Evolutionary conservation across 164 flowering plant species (phyloP).

Genomic region (Stephania cephalantha): DNA sequence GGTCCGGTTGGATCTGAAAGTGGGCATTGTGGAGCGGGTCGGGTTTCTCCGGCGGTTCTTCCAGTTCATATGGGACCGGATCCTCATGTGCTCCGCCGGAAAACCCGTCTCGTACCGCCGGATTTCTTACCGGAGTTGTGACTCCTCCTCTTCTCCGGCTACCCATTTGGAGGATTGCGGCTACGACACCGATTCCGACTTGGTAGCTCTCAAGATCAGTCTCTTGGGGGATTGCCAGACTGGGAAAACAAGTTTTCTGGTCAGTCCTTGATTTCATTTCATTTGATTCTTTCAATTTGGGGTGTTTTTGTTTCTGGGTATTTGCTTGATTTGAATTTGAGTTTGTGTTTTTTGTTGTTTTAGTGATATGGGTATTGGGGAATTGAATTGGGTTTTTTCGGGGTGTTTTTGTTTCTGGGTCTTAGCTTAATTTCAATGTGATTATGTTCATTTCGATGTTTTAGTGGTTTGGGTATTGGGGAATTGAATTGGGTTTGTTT

Average conservation of each 20-base stretch:
- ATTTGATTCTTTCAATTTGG: not conserved
- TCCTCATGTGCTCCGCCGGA: conserved; percentile 54
- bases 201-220: conserved; percentile 73
- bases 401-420: no score
- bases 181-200: conserved; percentile 56
- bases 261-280: conserved; percentile 24
- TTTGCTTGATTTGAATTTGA: not conserved
- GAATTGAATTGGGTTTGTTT: no score
- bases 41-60: conserved; percentile 42
- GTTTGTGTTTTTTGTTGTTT: not conserved
- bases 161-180: conserved; percentile 21
- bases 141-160: conserved; percentile 17
- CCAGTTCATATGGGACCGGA: conserved; percentile 47
- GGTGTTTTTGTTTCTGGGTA: not conserved
- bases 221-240: conserved; percentile 85
- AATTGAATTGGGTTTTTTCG: no score
- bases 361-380: not conserved
- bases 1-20: conserved; percentile 32
- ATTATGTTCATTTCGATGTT: no score
- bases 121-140: conserved; percentile 19
- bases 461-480: no score
- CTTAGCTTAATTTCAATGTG: no score
- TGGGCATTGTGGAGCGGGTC: conserved; percentile 33
- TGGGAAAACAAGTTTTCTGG: conserved; percentile 93
- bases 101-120: conserved; percentile 37